phyloP scores from a whole-genome alignment of 2,329 filamentous ascomycete genomes.

The Pezicula neosporulosa region DNA sequence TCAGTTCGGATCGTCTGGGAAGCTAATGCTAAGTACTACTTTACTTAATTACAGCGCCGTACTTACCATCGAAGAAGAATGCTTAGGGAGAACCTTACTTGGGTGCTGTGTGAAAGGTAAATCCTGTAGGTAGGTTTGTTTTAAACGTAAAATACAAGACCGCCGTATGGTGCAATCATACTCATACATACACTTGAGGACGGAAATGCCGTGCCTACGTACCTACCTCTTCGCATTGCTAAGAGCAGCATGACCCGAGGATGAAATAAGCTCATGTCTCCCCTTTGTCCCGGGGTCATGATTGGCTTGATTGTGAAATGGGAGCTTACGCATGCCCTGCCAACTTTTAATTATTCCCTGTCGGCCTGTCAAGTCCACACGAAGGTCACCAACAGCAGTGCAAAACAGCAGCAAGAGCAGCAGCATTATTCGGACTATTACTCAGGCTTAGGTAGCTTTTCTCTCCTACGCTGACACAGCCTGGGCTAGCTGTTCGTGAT shows the following conservation, averaged over 20 bases:
- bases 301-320: neutral
- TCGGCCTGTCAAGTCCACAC: neutral
- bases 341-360: neutral
- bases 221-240: no score
- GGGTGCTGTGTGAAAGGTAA: no score
- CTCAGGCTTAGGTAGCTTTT: no score
- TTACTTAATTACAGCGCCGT: no score
- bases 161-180: neutral
- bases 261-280: constrained; percentile 1
- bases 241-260: neutral
- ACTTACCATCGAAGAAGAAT: no score
- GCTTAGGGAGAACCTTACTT: no score
- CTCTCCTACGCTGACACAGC: no score
- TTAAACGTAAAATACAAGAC: no score
- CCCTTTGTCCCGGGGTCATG: neutral
- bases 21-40: no score
- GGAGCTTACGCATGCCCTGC: neutral
- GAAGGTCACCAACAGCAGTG: neutral
- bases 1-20: no score
- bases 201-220: neutral
- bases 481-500: no score
- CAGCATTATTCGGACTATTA: neutral
- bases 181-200: neutral
- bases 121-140: no score
- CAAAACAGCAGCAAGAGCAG: neutral